phyloP scores from a whole-genome alignment of 2,329 filamentous ascomycete genomes.

The Xylariomycetidae sp. region DNA sequence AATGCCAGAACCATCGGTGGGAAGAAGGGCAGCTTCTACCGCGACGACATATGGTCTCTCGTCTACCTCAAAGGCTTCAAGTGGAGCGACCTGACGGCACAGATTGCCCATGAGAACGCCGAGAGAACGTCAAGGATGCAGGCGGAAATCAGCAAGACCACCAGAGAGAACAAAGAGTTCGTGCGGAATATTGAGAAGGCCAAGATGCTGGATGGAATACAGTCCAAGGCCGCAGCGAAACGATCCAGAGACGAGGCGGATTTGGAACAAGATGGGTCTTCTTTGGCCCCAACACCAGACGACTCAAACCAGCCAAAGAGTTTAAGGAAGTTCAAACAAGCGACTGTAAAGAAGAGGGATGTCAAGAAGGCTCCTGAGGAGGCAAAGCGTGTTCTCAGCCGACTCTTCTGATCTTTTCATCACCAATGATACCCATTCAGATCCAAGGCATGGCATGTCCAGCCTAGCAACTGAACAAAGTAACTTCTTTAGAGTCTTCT shows the following conservation, averaged over 20 bases:
- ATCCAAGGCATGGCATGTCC: too few relatives aligned
- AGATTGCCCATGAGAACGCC: slow-evolving; percentile 77
- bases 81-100: slow-evolving; percentile 68
- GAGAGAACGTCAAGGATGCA: slow-evolving; percentile 71
- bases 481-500: too few relatives aligned
- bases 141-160: slow-evolving; percentile 71
- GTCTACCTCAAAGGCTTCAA: slow-evolving; percentile 81
- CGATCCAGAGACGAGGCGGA: slow-evolving; percentile 23
- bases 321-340: slow-evolving; percentile 25
- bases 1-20: slow-evolving; percentile 77
- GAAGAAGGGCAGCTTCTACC: slow-evolving; percentile 78
- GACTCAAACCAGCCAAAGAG: slow-evolving; percentile 9
- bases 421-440: slow-evolving; percentile 22
- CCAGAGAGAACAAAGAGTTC: slow-evolving; percentile 77
- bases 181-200: slow-evolving; percentile 73
- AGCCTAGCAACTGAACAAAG: too few relatives aligned
- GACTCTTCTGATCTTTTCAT: slow-evolving; percentile 22
- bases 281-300: not conserved
- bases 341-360: slow-evolving; percentile 21
- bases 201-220: slow-evolving; percentile 75
- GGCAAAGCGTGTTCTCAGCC: slow-evolving; percentile 24
- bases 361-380: slow-evolving; percentile 23
- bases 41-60: slow-evolving; percentile 83
- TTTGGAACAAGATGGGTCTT: slow-evolving; percentile 3
- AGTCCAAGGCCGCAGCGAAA: slow-evolving; percentile 52